phyloP scores from a whole-genome alignment of 257 asterid species.

The Ajuga chamaepitys region DNA sequence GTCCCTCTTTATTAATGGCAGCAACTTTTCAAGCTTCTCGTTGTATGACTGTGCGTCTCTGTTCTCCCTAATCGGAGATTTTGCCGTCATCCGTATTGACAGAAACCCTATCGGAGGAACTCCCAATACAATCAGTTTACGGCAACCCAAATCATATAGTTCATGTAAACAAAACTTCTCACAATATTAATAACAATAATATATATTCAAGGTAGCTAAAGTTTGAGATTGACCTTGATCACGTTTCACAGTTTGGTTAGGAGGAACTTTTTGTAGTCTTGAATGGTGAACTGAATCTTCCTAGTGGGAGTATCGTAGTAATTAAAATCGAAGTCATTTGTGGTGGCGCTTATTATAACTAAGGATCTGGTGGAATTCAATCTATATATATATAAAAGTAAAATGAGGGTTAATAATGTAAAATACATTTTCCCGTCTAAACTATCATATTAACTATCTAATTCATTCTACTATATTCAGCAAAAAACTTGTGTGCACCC shows the following conservation, averaged over 20 bases:
- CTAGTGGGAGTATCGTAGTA: constrained; percentile 51
- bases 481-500: too few species aligned
- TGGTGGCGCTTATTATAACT: too few species aligned
- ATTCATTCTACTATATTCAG: too few species aligned
- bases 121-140: constrained; percentile 48
- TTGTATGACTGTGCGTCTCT: constrained; percentile 43
- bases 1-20: constrained; percentile 32
- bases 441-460: too few species aligned
- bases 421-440: too few species aligned
- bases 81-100: constrained; percentile 45
- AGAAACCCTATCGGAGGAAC: constrained; percentile 78
- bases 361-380: too few species aligned
- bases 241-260: constrained; percentile 34
- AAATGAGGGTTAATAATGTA: too few species aligned
- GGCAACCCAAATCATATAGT: constrained; percentile 50
- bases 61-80: constrained; percentile 42
- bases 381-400: too few species aligned
- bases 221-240: constrained; percentile 38
- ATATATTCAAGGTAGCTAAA: not conserved
- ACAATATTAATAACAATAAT: not conserved
- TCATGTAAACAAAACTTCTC: constrained; percentile 21
- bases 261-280: constrained; percentile 45
- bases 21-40: constrained; percentile 36
- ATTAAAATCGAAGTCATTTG: constrained; percentile 45
- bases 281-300: constrained; percentile 32